A percentile compares a stretch with the other conserved stretches of the same genome.
These are phyloP conservation scores for Alternaria sp. DNA, from an alignment of 2,329 filamentous ascomycete species.

Conservation along the genomic window DNA sequence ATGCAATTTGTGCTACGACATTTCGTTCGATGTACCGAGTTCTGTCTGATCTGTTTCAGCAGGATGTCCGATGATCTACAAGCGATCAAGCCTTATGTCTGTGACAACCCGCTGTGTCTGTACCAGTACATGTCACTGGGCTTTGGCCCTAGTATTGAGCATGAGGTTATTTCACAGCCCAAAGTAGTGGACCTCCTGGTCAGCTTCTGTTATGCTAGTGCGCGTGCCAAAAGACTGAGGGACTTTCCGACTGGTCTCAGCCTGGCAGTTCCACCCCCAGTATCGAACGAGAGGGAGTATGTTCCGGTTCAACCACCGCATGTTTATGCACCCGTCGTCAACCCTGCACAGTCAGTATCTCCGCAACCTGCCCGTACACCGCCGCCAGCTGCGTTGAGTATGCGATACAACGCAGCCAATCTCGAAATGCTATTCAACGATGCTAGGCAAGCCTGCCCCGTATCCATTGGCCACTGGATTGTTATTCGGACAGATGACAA, in stretches of 20 bases:
- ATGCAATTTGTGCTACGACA: conserved; percentile 82
- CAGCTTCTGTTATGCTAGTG: conserved; percentile 77
- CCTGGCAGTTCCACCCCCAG: conserved; percentile 59
- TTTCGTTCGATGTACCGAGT: conserved; percentile 81
- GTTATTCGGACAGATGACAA: conserved; percentile 42
- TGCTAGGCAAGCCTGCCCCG: conserved; percentile 35
- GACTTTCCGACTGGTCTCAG: conserved; percentile 67
- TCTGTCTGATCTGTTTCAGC: conserved; percentile 84
- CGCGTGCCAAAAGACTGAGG: conserved; percentile 55
- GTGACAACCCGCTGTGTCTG: conserved; percentile 75
- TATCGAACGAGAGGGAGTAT: conserved; percentile 31
- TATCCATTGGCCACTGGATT: conserved; percentile 65
- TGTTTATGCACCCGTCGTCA: no score
- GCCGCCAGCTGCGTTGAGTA: conserved; percentile 15
- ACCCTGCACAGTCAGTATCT: neutral
- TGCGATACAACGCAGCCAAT: conserved; percentile 48
- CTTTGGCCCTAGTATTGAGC: conserved; percentile 83
- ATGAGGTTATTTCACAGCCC: conserved; percentile 81
- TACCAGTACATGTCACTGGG: conserved; percentile 90
- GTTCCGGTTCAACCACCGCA: neutral
- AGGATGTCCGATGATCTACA: conserved; percentile 71
- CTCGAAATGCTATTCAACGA: conserved; percentile 56
- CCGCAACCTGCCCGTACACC: neutral
- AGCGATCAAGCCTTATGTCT: conserved; percentile 78
- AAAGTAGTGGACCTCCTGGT: conserved; percentile 84